Evolutionary conservation across 73 alveolate species (phyloP).

Genomic region (Tetrahymena thermophila): DNA sequence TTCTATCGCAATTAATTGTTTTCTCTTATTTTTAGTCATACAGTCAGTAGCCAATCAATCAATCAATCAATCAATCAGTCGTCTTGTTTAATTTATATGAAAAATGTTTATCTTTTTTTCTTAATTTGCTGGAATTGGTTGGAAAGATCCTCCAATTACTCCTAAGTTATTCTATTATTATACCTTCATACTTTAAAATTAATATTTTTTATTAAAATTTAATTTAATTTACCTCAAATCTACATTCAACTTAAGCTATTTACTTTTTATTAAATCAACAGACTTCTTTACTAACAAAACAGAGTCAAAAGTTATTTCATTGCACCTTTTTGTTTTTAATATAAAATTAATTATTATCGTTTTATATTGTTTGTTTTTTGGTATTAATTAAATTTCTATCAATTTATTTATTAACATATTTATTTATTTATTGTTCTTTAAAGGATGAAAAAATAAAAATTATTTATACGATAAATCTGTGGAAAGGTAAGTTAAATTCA

Average conservation of each 20-base stretch:
- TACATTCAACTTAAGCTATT: neutral
- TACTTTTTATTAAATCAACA: neutral
- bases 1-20: no score
- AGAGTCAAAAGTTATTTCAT: neutral
- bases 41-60: no score
- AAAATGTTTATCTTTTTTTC: neutral
- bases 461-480: neutral
- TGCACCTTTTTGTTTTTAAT: neutral
- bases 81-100: neutral
- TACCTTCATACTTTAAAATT: neutral
- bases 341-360: no score
- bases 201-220: neutral
- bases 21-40: no score
- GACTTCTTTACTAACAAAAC: neutral
- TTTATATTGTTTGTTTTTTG: no score
- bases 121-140: neutral
- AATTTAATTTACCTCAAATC: neutral
- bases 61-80: no score
- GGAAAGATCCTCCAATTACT: neutral
- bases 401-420: no score
- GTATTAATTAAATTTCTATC: no score
- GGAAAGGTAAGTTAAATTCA: neutral
- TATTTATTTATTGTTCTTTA: no score
- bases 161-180: neutral
- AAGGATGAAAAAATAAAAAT: neutral